These are phyloP conservation scores for Diaporthe ampelina DNA, from an alignment of 2,329 filamentous ascomycete genomes.

Conservation along the genomic window DNA sequence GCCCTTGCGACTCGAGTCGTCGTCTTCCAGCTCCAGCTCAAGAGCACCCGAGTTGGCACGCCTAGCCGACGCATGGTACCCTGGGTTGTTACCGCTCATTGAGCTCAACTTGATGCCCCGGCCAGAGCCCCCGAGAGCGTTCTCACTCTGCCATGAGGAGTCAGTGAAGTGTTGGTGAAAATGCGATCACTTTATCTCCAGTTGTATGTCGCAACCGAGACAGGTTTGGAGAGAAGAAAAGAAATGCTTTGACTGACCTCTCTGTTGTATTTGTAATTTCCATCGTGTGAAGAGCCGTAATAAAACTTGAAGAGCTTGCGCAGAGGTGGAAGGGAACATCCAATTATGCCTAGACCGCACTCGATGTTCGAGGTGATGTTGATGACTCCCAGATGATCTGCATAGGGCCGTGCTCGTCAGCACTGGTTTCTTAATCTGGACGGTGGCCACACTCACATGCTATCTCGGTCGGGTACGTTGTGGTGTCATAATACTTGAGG, in stretches of 20 bases:
- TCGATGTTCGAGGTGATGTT: conserved; percentile 14
- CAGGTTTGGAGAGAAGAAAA: too few species aligned
- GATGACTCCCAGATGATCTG: conserved; percentile 11
- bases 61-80: conserved; percentile 5
- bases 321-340: conserved; percentile 9
- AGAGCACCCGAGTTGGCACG: not conserved
- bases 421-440: too few species aligned
- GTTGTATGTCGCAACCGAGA: not conserved
- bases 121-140: not conserved
- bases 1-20: not conserved
- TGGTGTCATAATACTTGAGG: conserved; percentile 4
- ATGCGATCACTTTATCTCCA: not conserved
- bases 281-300: conserved; percentile 1
- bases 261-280: not conserved
- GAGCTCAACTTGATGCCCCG: not conserved
- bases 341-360: conserved; percentile 1
- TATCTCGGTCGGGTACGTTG: conserved; percentile 5
- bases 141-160: not conserved
- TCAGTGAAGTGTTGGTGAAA: not conserved
- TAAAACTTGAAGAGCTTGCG: conserved; percentile 11
- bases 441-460: conserved; percentile 6
- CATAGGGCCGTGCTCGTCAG: not conserved
- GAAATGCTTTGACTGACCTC: not conserved
- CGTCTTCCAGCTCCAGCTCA: not conserved
- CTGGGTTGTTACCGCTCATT: not conserved